Evolutionary conservation across 2,329 filamentous ascomycete species (phyloP), one percentile per base, ranked within the genome.

Genomic region (Davidsoniella neocaledoniae): DNA sequence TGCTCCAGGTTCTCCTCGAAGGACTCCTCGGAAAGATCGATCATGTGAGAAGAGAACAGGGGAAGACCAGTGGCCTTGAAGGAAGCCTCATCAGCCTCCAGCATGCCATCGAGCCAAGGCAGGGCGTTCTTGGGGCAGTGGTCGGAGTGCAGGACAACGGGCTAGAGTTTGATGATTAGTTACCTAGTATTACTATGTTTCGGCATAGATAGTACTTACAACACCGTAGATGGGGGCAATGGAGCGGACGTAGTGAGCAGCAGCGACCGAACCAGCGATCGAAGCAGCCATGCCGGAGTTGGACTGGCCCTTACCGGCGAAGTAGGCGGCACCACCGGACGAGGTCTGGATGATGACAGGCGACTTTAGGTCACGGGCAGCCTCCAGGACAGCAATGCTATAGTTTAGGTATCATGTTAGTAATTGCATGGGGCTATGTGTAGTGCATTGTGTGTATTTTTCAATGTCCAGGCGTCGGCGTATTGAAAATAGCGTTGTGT

Each of bases 81-180:
- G 75, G 88, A 90, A 54, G 72, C 75, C 79, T 96, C 91, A 63
- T 96, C 91, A 59, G 81, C 90, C 56, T 91, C 87, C 59, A 96
- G 70, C 81, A 95, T 88, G 65, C 88, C 88, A 63, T 95, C 88
- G 65, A 96, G 74, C 90, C 90, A 96, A 55, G 91, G 91, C 52
- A 96, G 81, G 53, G 96, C 86, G 81, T 96, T 96, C 84, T 96
- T 96, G 65, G 91, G 90, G 71, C 90, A 94, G 76, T 96, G 91
- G 68, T 98, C 91, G 64, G 90, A 93, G 79, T 95, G 88, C 54
- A 96, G 80, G 60, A 96, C 74, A 59, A 94, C 86, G 61, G 90
- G 90, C 48, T 50, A 44, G 4, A 5, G 21, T 25, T 43, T 4
- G 9, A 44, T 29, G 14, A 5, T 12, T 9, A 29, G 21, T 29